A percentile compares a stretch with the other conserved stretches of the same genome.
Evolutionary conservation across 192 early-diverging fungal species (phyloP).

Genomic region (Powellomyces hirtus): DNA sequence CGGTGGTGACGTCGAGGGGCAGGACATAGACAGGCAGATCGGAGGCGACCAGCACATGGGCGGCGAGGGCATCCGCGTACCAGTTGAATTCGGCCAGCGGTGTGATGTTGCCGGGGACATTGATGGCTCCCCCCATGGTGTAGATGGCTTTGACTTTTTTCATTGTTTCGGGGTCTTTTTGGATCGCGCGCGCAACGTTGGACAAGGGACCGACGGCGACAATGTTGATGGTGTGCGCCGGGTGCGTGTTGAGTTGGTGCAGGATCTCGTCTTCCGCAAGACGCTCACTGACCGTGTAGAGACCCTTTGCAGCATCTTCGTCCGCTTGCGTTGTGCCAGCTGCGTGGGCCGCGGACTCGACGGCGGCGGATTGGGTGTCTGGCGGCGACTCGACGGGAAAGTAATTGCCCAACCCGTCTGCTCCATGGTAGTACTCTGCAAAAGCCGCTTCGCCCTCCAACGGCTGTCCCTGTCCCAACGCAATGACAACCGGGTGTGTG

Average conservation of each 20-base stretch:
- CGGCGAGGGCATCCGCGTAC: constrained; percentile 22
- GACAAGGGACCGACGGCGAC: constrained; percentile 19
- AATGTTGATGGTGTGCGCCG: constrained; percentile 13
- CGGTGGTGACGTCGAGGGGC: constrained; percentile 25
- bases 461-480: constrained; percentile 13
- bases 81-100: constrained; percentile 31
- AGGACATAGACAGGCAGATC: constrained; percentile 16
- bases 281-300: constrained; percentile 16
- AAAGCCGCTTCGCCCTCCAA: constrained; percentile 20
- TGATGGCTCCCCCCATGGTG: constrained; percentile 29
- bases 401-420: constrained; percentile 22
- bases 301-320: constrained; percentile 10
- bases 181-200: constrained; percentile 22
- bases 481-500: constrained; percentile 10
- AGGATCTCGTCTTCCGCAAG: constrained; percentile 27
- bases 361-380: neutral
- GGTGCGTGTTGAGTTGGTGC: constrained; percentile 16
- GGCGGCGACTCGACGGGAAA: neutral
- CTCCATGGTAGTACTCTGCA: constrained; percentile 26
- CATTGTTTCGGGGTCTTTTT: constrained; percentile 19
- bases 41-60: constrained; percentile 21
- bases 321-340: neutral
- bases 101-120: constrained; percentile 25
- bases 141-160: constrained; percentile 12
- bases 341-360: neutral